Evolutionary conservation across 2,329 filamentous ascomycete genomes (phyloP).

Genomic region (Pseudogymnoascus destructans): DNA sequence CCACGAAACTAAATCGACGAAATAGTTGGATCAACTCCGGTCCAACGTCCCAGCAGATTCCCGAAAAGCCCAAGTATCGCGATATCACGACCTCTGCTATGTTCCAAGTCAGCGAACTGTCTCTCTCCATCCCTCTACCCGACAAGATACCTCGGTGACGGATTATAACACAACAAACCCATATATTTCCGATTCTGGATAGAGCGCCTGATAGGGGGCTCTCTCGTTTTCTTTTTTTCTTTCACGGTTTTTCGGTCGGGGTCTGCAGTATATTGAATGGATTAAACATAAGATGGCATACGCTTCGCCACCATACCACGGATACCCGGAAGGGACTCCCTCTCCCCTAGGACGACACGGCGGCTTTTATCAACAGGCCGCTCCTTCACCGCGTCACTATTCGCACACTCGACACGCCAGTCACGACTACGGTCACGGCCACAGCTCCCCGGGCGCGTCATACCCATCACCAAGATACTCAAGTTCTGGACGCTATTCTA

Average conservation of each 20-base stretch:
- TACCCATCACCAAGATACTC: constrained; percentile 27
- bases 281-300: constrained; percentile 9
- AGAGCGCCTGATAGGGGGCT: constrained; percentile 1
- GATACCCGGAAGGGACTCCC: constrained; percentile 23
- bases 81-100: constrained; percentile 8
- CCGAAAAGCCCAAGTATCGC: background rate
- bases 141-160: constrained; percentile 10
- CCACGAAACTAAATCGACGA: background rate
- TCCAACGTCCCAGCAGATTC: constrained; percentile 2
- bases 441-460: constrained; percentile 16
- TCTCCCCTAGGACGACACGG: constrained; percentile 24
- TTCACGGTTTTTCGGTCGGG: constrained; percentile 7
- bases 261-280: constrained; percentile 5
- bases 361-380: constrained; percentile 20
- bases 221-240: constrained; percentile 1
- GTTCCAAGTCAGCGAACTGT: constrained; percentile 8
- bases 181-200: constrained; percentile 7
- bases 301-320: constrained; percentile 19
- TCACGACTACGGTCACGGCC: constrained; percentile 23
- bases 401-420: constrained; percentile 24
- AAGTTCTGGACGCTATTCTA: constrained; percentile 27
- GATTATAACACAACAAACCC: constrained; percentile 8
- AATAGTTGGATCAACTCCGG: constrained; percentile 8
- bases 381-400: constrained; percentile 20
- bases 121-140: constrained; percentile 8